These are phyloP conservation scores for Russula foetens DNA, from an alignment of 768 basidiomycete genomes.

Conservation along the genomic window DNA sequence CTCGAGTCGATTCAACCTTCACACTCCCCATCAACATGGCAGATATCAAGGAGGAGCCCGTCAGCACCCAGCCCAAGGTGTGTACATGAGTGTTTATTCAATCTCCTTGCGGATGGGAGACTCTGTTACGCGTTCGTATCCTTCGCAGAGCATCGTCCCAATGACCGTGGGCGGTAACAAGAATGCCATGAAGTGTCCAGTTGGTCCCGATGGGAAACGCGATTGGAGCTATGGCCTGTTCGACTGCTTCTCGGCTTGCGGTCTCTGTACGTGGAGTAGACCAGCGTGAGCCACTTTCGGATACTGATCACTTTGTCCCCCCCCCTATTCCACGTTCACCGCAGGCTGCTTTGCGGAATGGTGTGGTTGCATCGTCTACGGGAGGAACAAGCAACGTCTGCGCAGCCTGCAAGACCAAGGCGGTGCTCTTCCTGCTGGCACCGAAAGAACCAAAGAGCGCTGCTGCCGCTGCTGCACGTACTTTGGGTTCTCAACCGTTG, in stretches of 20 bases:
- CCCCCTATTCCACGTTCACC: neutral
- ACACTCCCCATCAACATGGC: neutral
- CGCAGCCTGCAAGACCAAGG: constrained; percentile 32
- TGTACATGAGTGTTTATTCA: neutral
- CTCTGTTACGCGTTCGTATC: neutral
- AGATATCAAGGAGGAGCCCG: neutral
- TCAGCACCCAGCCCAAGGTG: neutral
- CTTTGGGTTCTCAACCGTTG: neutral
- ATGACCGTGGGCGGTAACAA: constrained; percentile 6
- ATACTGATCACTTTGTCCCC: neutral
- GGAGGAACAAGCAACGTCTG: constrained; percentile 33
- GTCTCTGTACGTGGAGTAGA: constrained; percentile 22
- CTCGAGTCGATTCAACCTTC: neutral
- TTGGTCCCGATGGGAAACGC: constrained; percentile 26
- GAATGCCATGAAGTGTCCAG: constrained; percentile 23
- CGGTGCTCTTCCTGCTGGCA: constrained; percentile 23
- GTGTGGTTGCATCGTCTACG: constrained; percentile 36
- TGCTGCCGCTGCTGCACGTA: neutral
- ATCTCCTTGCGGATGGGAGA: too few relatives aligned
- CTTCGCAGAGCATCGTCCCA: neutral
- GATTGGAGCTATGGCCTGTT: constrained; percentile 27
- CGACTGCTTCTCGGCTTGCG: constrained; percentile 21
- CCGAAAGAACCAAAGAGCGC: neutral
- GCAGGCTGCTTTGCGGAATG: constrained; percentile 31
- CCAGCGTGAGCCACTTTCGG: too few relatives aligned